Base-by-base conservation (phyloP, 129 eudicot species). In the Lonicera japonica region DNA sequence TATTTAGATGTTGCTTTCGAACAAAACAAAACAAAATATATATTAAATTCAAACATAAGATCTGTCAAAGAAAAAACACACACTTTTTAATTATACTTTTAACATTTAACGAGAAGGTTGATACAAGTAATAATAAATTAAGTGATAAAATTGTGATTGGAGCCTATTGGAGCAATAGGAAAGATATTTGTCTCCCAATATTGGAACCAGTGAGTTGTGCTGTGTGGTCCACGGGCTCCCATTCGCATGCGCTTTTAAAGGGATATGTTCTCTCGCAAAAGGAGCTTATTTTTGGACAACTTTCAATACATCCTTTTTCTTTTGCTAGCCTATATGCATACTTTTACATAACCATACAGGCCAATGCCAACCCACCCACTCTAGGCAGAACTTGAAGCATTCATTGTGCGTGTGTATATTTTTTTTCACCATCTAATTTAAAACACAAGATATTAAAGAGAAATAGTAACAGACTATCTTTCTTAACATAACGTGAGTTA, bases 231-330 rank as follows among this genome's bases (percentile, higher is more conserved):
- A 29, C 36, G 55, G 55, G 20, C 36, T 29, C 36, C 4, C 36
- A n/a, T n/a, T 50, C 21, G 55, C 55, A 50, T 50, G 55, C 55
- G 55, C 55, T 50, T 50, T 16, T 16, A 50, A 50, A 3, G 55
- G 55, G 55, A 50, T 17, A 12, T 50, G 55, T 50, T 0, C 51
- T 45, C 51, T 15, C 51, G 16, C 51, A 45, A 45, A 45, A 45
- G 14, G 51, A 5, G 21, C 8, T 43, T 43, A 2, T 8, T 8
- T 43, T 10, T 43, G 50, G 16, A 50, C 5, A 14, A 50, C 55
- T 50, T 50, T 50, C 4, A 1, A 29, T 6, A 50, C 19, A 3
- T 0, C 16, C 55, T n/a, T 15, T 50, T 16, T 14, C 9, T 14
- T 17, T 50, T 50, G 55, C 21, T 1, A n/a, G n/a, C 2, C n/a